Evolutionary conservation across 2,329 filamentous ascomycete species (phyloP).

Genomic region (Aspergillus nomiae): DNA sequence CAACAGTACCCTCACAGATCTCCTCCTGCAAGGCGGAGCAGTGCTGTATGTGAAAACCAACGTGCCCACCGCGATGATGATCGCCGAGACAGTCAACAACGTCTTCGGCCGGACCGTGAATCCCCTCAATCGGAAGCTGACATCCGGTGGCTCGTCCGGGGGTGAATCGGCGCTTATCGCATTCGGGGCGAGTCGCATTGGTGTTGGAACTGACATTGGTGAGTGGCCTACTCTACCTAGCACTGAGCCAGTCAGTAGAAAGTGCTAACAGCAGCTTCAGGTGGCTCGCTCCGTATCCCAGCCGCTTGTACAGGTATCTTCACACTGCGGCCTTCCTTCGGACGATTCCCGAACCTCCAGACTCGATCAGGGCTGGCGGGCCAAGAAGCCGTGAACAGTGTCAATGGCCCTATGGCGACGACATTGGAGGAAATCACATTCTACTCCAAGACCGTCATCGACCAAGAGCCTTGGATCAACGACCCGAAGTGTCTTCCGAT

Average conservation of each 20-base stretch:
- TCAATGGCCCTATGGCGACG: conserved; percentile 65
- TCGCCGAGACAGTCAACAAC: conserved; percentile 46
- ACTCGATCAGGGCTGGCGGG: conserved; percentile 61
- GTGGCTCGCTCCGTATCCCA: conserved; percentile 45
- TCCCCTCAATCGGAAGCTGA: conserved; percentile 35
- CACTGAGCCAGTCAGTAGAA: fast-evolving
- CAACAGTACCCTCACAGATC: conserved; percentile 36
- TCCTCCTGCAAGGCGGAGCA: conserved; percentile 44
- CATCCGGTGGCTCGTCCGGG: conserved; percentile 38
- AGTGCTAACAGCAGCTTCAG: not conserved
- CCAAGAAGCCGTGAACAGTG: conserved; percentile 65
- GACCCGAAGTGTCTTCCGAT: conserved; percentile 63
- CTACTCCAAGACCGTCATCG: conserved; percentile 56
- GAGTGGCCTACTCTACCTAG: not conserved
- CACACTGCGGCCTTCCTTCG: conserved; percentile 43
- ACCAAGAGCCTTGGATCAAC: conserved; percentile 54
- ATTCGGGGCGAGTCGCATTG: conserved; percentile 33
- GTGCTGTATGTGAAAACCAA: conserved; percentile 47
- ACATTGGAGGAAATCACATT: conserved; percentile 58
- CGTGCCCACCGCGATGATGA: conserved; percentile 46
- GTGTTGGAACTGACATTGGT: conserved; percentile 45
- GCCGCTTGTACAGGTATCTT: conserved; percentile 41
- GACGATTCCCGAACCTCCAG: conserved; percentile 40
- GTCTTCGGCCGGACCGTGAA: conserved; percentile 46
- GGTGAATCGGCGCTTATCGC: conserved; percentile 40